A percentile compares a stretch with the other conserved stretches of the same genome.
These are phyloP conservation scores for Botrytis aclada DNA, from an alignment of 2,329 filamentous ascomycete genomes.

Conservation along the genomic window DNA sequence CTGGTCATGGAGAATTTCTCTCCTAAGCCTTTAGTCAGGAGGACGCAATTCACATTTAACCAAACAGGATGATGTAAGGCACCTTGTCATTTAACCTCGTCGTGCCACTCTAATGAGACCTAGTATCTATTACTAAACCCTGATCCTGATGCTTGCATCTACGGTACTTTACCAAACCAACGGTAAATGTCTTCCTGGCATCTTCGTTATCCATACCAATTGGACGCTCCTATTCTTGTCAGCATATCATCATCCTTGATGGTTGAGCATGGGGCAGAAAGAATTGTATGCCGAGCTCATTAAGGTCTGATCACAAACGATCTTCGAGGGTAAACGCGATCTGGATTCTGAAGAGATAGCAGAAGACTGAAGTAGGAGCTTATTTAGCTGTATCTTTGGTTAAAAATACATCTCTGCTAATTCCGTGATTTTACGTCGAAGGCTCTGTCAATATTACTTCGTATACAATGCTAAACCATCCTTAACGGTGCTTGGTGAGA, in stretches of 20 bases:
- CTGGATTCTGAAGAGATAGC: background rate
- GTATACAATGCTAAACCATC: background rate
- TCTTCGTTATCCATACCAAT: slow-evolving; percentile 14
- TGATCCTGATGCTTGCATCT: slow-evolving; percentile 18
- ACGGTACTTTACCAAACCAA: slow-evolving; percentile 19
- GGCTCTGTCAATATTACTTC: background rate
- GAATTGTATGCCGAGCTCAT: slow-evolving; percentile 4
- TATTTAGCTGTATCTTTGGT: background rate
- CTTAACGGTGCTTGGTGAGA: background rate
- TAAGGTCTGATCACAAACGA: background rate
- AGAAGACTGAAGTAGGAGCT: background rate
- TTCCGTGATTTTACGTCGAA: background rate
- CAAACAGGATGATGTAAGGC: background rate
- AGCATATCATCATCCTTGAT: background rate
- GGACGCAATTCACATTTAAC: background rate
- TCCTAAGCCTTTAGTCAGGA: background rate
- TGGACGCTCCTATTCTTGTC: slow-evolving; percentile 8
- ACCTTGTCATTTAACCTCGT: background rate
- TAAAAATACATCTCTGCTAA: background rate
- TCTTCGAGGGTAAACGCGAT: background rate
- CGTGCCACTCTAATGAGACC: background rate
- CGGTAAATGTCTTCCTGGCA: slow-evolving; percentile 17
- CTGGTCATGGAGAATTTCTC: background rate
- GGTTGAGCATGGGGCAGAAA: background rate
- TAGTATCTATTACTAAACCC: slow-evolving; percentile 1